These are phyloP conservation scores for Syncephalis plumigaleata DNA, from an alignment of 371 early-diverging fungal species.

Conservation along the genomic window DNA sequence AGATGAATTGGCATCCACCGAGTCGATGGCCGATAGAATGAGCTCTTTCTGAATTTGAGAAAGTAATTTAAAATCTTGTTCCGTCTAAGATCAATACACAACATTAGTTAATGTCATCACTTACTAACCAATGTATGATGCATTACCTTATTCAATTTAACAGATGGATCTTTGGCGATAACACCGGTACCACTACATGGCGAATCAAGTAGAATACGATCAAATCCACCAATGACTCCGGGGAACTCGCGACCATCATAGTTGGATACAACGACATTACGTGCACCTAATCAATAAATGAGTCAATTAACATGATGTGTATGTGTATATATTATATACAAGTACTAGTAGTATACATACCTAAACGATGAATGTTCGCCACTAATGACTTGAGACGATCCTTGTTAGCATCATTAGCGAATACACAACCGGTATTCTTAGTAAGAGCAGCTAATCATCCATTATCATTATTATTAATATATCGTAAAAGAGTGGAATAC, in stretches of 20 bases:
- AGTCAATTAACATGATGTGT: too few relatives aligned
- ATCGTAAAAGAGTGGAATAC: too few relatives aligned
- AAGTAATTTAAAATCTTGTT: conserved; percentile 78
- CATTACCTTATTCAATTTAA: conserved; percentile 95
- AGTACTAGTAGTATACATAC: too few relatives aligned
- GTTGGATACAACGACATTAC: conserved; percentile 90
- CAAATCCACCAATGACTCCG: conserved; percentile 87
- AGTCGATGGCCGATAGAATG: conserved; percentile 93
- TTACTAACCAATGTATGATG: too few relatives aligned
- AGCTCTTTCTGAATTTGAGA: conserved; percentile 92
- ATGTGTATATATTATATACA: too few relatives aligned
- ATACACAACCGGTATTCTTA: conserved; percentile 96
- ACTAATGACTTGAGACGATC: conserved; percentile 81
- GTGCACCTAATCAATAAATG: too few relatives aligned
- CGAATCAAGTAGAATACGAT: conserved; percentile 96
- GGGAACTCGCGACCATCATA: conserved; percentile 96
- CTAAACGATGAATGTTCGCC: conserved; percentile 92
- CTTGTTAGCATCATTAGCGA: conserved; percentile 95
- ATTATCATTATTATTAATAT: too few relatives aligned
- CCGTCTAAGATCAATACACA: too few relatives aligned
- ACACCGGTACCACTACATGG: conserved; percentile 99
- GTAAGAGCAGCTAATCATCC: conserved; percentile 89
- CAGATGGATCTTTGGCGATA: conserved; percentile 94
- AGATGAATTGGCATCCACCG: conserved; percentile 82
- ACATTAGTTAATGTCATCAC: too few relatives aligned